Evolutionary conservation across 371 early-diverging fungal species (phyloP), one percentile per base, ranked within the genome.

Genomic region (Mortierella sp.): DNA sequence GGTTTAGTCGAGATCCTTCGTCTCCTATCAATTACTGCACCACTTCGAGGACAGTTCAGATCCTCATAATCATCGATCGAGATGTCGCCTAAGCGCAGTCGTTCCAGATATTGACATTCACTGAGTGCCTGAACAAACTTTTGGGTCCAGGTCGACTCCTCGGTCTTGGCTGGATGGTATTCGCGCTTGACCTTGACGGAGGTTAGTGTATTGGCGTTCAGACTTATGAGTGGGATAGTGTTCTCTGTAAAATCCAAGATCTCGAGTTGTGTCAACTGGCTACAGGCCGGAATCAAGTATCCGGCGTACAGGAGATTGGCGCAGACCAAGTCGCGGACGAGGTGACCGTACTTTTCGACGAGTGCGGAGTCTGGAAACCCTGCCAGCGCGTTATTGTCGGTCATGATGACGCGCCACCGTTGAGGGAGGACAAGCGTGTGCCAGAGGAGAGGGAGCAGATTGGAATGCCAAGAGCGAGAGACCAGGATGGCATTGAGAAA

Each of bases 361-460:
- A 48, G 47, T 4, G 27, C 49, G 1, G 49, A 6, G 17, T 46
- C 44, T 1, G 67, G 67, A 27, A 59, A 66, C 15, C 41, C 27
- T 15, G 48, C 15, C 15, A 39, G 37, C 7, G 41, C 12, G 47
- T 46, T 43, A 23, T 21, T 57, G 11, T 43, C 57, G 24, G 48
- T 47, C 34, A 47, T 58, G 27, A 53, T 39, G 31, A 53, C 28
- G 24, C 27, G 60, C 49, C 43, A 57, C 24, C 59, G 58, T 23
- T 48, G 59, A 4, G 67, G 67, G 12, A 66, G 49, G 17, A 30
- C 39, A 21, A 66, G 39, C 11, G 48, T 39, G 49, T 54, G 67
- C 67, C 67, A 66, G 3, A 66, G 54, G 4, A 66, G 55, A 3
- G 59, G 59, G 19, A 54, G n/a, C 17, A 66, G 55, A 30, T 53